Base-by-base conservation (phyloP, 805 yeast species). In the Pichia cabralensis region DNA sequence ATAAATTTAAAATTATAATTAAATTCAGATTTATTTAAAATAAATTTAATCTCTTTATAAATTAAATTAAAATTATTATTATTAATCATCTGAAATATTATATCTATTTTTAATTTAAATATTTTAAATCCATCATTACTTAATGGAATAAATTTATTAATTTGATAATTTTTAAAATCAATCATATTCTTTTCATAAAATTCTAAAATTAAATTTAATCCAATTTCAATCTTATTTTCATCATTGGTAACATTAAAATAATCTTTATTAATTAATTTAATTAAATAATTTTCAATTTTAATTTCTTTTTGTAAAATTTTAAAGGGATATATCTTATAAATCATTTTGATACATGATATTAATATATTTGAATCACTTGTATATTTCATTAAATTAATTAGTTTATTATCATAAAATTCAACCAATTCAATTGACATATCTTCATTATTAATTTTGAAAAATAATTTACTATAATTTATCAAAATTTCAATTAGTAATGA, bases 291-390 rank as follows among this genome's bases (percentile, higher is more conserved):
- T 9, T 74, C 68, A n/a, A 79, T 56, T 4, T 67, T 61, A 15
- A 65, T 62, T 3, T 67, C 65, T 26, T 15, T n/a, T n/a, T n/a
- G n/a, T n/a, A n/a, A 13, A 8, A 80, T 61, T 36, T 56, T 58
- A 9, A 78, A 71, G 0, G 88, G 76, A 0, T 77, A 68, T n/a
- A 84, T n/a, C n/a, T n/a, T n/a, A n/a, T n/a, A n/a, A n/a, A n/a
- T n/a, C n/a, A n/a, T n/a, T n/a, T n/a, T n/a, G n/a, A n/a, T n/a
- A n/a, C n/a, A n/a, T n/a, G n/a, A n/a, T n/a, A n/a, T n/a, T n/a
- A n/a, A n/a, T n/a, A n/a, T n/a, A n/a, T n/a, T n/a, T n/a, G n/a
- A n/a, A n/a, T n/a, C n/a, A n/a, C n/a, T n/a, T n/a, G n/a, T n/a
- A n/a, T n/a, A n/a, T n/a, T n/a, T n/a, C n/a, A n/a, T n/a, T n/a